phyloP scores from a whole-genome alignment of 1,284 basidiomycete species.

The Hemileccinum hortonii region DNA sequence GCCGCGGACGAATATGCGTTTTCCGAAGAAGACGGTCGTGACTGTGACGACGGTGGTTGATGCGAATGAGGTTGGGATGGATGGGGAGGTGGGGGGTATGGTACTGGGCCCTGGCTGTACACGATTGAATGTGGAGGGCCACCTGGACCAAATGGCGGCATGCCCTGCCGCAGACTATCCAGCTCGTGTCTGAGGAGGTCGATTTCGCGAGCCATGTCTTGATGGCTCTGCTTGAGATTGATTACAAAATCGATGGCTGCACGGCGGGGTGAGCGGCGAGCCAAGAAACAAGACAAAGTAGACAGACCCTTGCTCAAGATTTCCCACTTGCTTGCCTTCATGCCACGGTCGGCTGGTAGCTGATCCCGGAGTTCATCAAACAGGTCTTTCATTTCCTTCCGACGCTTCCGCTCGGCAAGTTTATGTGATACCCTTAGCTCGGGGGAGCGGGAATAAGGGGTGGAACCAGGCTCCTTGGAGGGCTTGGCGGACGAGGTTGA shows the following conservation, averaged over 20 bases:
- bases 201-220: slow-evolving; percentile 75
- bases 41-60: slow-evolving; percentile 36
- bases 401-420: slow-evolving; percentile 88
- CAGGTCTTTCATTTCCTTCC: slow-evolving; percentile 97
- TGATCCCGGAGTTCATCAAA: slow-evolving; percentile 93
- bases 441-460: slow-evolving; percentile 91
- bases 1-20: slow-evolving; percentile 45
- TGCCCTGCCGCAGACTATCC: slow-evolving; percentile 61
- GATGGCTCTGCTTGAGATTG: slow-evolving; percentile 71
- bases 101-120: slow-evolving; percentile 48
- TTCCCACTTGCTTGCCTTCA: slow-evolving; percentile 98
- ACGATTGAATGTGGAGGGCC: slow-evolving; percentile 53
- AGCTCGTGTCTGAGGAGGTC: slow-evolving; percentile 77
- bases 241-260: slow-evolving; percentile 86
- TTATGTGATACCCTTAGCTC: slow-evolving; percentile 93
- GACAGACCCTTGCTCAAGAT: slow-evolving; percentile 85
- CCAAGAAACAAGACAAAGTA: background rate
- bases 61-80: slow-evolving; percentile 39
- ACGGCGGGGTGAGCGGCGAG: slow-evolving; percentile 12
- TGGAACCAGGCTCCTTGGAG: slow-evolving; percentile 52
- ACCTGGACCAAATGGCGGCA: slow-evolving; percentile 51
- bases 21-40: slow-evolving; percentile 49
- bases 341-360: slow-evolving; percentile 85
- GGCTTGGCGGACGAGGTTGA: slow-evolving; percentile 25
- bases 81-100: slow-evolving; percentile 44